A percentile compares a stretch with the other conserved stretches of the same genome.
Evolutionary conservation across 345 rosid species (phyloP).

Genomic region (Brassica juncea): DNA sequence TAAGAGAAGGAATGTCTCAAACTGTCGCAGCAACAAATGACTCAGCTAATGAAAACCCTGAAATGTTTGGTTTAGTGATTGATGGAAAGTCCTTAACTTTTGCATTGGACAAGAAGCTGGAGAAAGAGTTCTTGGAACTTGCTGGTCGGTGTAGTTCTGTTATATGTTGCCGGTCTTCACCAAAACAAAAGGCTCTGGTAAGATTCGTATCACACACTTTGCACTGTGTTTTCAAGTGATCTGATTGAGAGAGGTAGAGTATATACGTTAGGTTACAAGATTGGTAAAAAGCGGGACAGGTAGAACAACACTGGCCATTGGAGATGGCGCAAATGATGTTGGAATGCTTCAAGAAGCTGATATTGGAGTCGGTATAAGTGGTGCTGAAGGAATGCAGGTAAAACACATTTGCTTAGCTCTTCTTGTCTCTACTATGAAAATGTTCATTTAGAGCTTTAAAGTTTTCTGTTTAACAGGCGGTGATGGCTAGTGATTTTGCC

Average conservation of each 20-base stretch:
- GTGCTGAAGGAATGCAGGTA: conserved; percentile 98
- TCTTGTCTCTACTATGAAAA: conserved; percentile 3
- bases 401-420: background rate
- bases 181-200: conserved; percentile 95
- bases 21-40: background rate
- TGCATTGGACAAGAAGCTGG: conserved; percentile 54
- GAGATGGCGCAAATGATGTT: conserved; percentile 97
- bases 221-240: conserved; percentile 20
- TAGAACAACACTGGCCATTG: conserved; percentile 70
- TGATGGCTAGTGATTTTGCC: conserved; percentile 91
- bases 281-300: conserved; percentile 66
- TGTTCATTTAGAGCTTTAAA: background rate
- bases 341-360: conserved; percentile 98
- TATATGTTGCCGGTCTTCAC: conserved; percentile 87
- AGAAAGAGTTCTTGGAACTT: conserved; percentile 60
- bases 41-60: conserved; percentile 33
- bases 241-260: conserved; percentile 49
- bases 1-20: conserved; percentile 46
- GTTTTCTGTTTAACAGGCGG: conserved; percentile 59
- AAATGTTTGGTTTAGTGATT: conserved; percentile 65
- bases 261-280: conserved; percentile 68
- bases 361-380: conserved; percentile 93
- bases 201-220: conserved; percentile 35
- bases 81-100: conserved; percentile 79
- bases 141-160: conserved; percentile 68